Conservation (phyloP, 2,329 filamentous ascomycete genomes). For the Bimuria novae-zelandiae region DNA sequence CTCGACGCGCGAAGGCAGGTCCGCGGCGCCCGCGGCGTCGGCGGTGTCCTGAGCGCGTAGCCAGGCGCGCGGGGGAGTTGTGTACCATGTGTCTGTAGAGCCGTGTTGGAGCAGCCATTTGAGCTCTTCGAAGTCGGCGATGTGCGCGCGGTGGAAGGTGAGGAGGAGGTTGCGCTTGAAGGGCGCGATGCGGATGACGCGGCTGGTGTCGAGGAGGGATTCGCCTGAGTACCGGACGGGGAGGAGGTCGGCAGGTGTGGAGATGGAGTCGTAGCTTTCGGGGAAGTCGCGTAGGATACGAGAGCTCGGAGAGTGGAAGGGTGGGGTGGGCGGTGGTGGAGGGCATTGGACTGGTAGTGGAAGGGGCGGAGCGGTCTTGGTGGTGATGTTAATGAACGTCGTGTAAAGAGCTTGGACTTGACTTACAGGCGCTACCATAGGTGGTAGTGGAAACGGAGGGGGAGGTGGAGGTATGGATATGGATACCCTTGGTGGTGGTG, state of each 20-base stretch:
- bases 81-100: conserved; percentile 35
- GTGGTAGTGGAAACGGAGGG: conserved; percentile 14
- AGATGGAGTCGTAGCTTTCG: conserved; percentile 12
- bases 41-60: conserved; percentile 17
- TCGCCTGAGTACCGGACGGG: conserved; percentile 27
- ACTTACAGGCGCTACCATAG: conserved; percentile 8
- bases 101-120: conserved; percentile 36
- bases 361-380: conserved; percentile 5
- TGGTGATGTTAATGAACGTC: conserved; percentile 11
- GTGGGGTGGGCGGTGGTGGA: background rate
- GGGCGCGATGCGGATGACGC: conserved; percentile 24
- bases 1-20: conserved; percentile 18
- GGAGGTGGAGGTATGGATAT: conserved; percentile 16
- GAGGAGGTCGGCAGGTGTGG: conserved; percentile 24
- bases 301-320: background rate
- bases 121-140: conserved; percentile 34
- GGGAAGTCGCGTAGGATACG: background rate
- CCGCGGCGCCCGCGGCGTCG: conserved; percentile 9
- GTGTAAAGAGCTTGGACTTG: conserved; percentile 3
- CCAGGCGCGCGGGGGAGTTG: conserved; percentile 25
- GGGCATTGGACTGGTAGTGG: conserved; percentile 4
- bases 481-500: conserved; percentile 5
- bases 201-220: conserved; percentile 17
- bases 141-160: conserved; percentile 25
- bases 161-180: conserved; percentile 33